A percentile compares a stretch with the other conserved stretches of the same genome.
phyloP scores from a whole-genome alignment of 2,329 filamentous ascomycete species.

The Cladobotryum protrusum region DNA sequence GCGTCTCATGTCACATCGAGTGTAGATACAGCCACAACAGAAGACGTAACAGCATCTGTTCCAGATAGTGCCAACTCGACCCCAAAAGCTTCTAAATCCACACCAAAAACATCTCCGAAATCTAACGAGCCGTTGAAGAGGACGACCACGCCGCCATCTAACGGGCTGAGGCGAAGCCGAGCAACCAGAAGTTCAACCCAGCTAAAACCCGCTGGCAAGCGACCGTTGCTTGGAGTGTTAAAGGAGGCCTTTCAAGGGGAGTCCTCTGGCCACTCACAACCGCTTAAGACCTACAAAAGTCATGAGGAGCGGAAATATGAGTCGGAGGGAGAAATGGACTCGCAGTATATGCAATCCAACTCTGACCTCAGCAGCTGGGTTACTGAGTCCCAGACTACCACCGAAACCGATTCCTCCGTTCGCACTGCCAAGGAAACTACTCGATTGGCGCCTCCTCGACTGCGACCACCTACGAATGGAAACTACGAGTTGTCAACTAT shows the following conservation, averaged over 20 bases:
- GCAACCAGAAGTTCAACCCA: conserved; percentile 49
- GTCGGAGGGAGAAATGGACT: conserved; percentile 19
- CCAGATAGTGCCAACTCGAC: conserved; percentile 3
- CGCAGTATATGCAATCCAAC: conserved; percentile 13
- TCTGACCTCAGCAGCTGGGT: conserved; percentile 10
- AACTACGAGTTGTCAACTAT: conserved; percentile 53
- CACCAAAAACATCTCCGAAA: background rate
- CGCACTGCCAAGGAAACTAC: conserved; percentile 18
- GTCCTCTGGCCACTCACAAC: conserved; percentile 42
- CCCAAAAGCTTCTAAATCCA: conserved; percentile 5
- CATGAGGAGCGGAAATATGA: conserved; percentile 34
- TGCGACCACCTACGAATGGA: conserved; percentile 47
- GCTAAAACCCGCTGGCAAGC: conserved; percentile 40
- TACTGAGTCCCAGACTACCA: conserved; percentile 12
- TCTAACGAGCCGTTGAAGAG: conserved; percentile 6
- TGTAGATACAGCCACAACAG: conserved; percentile 2
- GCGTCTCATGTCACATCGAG: conserved; percentile 13
- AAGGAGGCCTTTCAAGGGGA: conserved; percentile 59
- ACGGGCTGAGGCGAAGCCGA: conserved; percentile 47
- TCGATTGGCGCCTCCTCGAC: conserved; percentile 27
- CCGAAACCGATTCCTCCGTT: conserved; percentile 15
- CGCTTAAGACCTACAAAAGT: conserved; percentile 43
- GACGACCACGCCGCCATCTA: conserved; percentile 28
- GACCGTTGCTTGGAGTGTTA: conserved; percentile 51
- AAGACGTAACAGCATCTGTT: background rate